Evolutionary conservation across 2,329 filamentous ascomycete species (phyloP).

Genomic region (Ceratocystis eucalypticola): DNA sequence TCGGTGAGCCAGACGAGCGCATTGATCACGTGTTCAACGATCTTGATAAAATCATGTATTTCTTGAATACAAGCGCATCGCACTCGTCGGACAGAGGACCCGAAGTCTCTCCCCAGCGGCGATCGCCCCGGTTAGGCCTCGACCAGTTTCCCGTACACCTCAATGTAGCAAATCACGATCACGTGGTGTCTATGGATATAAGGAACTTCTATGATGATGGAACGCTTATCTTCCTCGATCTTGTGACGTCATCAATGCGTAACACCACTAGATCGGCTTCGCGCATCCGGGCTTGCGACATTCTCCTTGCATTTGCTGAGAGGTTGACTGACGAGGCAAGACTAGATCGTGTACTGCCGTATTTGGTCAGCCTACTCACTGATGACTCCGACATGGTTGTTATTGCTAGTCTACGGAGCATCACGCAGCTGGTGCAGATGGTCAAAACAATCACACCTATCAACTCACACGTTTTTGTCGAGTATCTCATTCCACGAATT

Average conservation of each 20-base stretch:
- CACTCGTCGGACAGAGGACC: not conserved
- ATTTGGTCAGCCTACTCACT: constrained; percentile 67
- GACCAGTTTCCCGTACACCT: constrained; percentile 67
- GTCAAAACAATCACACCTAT: constrained; percentile 76
- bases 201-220: constrained; percentile 54
- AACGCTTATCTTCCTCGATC: constrained; percentile 77
- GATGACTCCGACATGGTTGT: constrained; percentile 77
- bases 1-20: constrained; percentile 79
- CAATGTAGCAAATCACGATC: constrained; percentile 74
- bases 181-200: constrained; percentile 39
- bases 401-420: constrained; percentile 68
- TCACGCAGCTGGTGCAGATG: constrained; percentile 77
- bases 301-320: constrained; percentile 83
- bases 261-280: constrained; percentile 84
- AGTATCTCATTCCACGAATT: constrained; percentile 54
- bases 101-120: not conserved
- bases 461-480: constrained; percentile 55
- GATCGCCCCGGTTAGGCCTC: constrained; percentile 35
- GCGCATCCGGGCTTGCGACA: constrained; percentile 75
- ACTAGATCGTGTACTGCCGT: constrained; percentile 81
- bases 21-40: constrained; percentile 89
- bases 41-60: constrained; percentile 96
- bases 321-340: constrained; percentile 89
- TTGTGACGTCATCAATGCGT: constrained; percentile 76
- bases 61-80: constrained; percentile 45